These are phyloP conservation scores for Litsea cubeba DNA, from an alignment of 164 flowering plant genomes.

Conservation along the genomic window DNA sequence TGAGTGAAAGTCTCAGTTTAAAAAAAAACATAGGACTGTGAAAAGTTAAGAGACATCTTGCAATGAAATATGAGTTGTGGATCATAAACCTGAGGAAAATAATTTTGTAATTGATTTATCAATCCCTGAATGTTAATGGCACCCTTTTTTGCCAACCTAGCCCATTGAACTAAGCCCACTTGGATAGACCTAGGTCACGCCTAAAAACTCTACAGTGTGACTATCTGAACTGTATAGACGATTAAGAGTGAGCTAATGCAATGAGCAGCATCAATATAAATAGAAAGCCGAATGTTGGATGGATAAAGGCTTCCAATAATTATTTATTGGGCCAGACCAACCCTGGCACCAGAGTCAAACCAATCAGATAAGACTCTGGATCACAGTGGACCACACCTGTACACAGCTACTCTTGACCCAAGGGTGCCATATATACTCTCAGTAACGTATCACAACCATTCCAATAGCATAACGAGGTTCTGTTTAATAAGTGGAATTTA, in stretches of 20 bases:
- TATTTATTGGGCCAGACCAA: neutral
- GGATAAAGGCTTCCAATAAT: neutral
- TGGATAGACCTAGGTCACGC: neutral
- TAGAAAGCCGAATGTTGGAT: neutral
- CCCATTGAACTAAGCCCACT: neutral
- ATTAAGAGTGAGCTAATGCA: neutral
- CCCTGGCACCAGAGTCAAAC: neutral
- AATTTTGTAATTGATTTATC: no score
- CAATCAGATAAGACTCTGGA: neutral
- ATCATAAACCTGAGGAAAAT: neutral
- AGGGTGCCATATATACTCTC: neutral
- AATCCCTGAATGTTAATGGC: neutral
- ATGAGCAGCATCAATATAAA: neutral
- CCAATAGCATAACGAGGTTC: neutral
- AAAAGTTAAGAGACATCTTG: no score
- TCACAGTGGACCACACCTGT: neutral
- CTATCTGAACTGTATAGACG: neutral
- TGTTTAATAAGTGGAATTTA: no score
- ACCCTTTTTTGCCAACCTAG: neutral
- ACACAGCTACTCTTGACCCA: neutral
- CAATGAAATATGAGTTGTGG: neutral
- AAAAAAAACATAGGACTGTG: neutral
- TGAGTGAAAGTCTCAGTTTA: conserved; percentile 9
- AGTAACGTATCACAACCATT: neutral
- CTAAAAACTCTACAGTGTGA: neutral